These are phyloP conservation scores for Neurospora sp. DNA, from an alignment of 495 filamentous ascomycete species.

Conservation along the genomic window DNA sequence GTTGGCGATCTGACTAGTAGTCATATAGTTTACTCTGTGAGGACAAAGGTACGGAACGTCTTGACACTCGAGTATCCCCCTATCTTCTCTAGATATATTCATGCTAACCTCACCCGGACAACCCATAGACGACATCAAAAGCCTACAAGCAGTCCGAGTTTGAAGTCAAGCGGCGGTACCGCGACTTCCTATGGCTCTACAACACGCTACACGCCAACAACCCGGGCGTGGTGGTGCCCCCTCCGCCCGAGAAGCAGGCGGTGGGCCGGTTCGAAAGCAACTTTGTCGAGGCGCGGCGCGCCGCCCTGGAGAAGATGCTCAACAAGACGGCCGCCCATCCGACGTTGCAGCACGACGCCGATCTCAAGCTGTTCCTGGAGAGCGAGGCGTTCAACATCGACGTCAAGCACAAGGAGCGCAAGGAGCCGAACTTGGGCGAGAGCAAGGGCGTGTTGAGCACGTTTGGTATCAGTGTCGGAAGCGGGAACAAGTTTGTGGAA, in stretches of 20 bases:
- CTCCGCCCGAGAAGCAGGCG: conserved; percentile 95
- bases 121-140: conserved; percentile 78
- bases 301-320: conserved; percentile 89
- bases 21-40: conserved; percentile 93
- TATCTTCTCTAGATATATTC: background rate
- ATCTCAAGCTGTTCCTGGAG: conserved; percentile 92
- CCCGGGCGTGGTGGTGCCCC: conserved; percentile 89
- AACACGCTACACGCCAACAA: conserved; percentile 87
- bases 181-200: conserved; percentile 97
- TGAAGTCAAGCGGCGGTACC: conserved; percentile 81
- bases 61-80: background rate
- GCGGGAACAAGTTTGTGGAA: conserved; percentile 81
- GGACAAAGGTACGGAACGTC: conserved; percentile 61
- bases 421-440: conserved; percentile 74
- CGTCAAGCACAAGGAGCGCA: conserved; percentile 94
- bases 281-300: conserved; percentile 85
- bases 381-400: conserved; percentile 92
- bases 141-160: conserved; percentile 88
- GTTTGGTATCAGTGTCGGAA: conserved; percentile 65
- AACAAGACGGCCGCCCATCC: conserved; percentile 90
- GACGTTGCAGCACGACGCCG: conserved; percentile 82
- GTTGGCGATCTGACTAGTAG: conserved; percentile 93
- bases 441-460: conserved; percentile 88
- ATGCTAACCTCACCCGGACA: background rate
- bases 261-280: conserved; percentile 93